Base-by-base conservation (phyloP, 345 rosid genomes). In the Hirschfeldia incana region DNA sequence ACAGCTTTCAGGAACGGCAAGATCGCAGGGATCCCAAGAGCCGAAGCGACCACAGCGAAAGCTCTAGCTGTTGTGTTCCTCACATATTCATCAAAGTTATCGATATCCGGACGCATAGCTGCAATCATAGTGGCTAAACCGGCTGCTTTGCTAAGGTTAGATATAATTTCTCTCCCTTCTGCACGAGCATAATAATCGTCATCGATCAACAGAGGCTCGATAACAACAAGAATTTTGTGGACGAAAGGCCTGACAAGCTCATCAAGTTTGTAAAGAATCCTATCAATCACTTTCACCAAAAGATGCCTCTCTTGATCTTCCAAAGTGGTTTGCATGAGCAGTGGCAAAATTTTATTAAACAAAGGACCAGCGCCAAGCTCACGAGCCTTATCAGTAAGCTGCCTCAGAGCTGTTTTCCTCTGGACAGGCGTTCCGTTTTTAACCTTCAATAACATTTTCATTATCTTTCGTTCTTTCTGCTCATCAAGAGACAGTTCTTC, bases 241-340 rank as follows among this genome's bases (percentile, higher is more conserved):
- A 95, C 99, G 74, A 62, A 93, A 53, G 98, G 99, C 84, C 99
- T 86, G 51, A 95, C 97, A 87, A 95, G 76, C 87, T 95, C 99
- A 86, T 95, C 99, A 77, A 95, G 86, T 75, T 91, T 93, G 76
- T 95, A 95, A 67, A 95, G 81, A 72, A 95, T 89, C 76, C 99
- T 91, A 69, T 95, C 97, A 84, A 95, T 95, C 42, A 95, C 98
- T 89, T 95, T 95, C 36, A 93, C 99, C 81, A 95, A 83, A 78
- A 93, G 99, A 89, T 95, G 99, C 84, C 99, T 89, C 85, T 95
- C 99, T 74, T 95, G 99, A 83, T 95, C 99, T 83, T 95, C 98
- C 85, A 95, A 79, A 58, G 98, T 93, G 11, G 96, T 97, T 81
- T 95, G 99, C 99, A 95, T 95, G 76, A 95, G 98, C 84, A 95